Base-by-base conservation (phyloP, 148 eudicot species). In the Rhododendron williamsianum region DNA sequence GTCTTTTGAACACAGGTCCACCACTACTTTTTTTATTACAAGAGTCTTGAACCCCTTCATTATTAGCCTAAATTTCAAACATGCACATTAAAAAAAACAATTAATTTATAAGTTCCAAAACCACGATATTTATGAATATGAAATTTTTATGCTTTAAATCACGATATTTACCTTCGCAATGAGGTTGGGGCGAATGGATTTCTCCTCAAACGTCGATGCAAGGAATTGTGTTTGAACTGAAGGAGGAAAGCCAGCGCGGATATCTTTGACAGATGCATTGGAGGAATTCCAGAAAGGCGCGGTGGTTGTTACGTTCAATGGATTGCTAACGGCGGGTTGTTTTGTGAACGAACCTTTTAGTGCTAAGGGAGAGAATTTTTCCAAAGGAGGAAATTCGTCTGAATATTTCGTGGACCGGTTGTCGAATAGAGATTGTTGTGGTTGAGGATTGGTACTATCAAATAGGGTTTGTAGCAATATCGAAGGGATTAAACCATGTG, bases 1-100 rank as follows among this genome's bases (percentile, higher is more conserved):
- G 88, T 80, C 94, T 92, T 87, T 95, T 95, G n/a, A 87, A 85
- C 80, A 88, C 80, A 0, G 93, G 92, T 87, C 92, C 94, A 27
- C 82, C 78, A 9, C 78, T 46, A 79, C 81, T 63, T 77, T 81
- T 88, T 56, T 81, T 93, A 86, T 90, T 92, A 23, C 87, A 43
- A 8, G 86, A 73, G 48, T 90, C 90, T 23, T 87, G 87, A 83
- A 15, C 43, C 11, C 36, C 87, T 84, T 84, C 93, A 83, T 25
- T 87, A 45, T 88, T 89, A 21, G 58, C 41, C 93, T 89, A 71
- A 12, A 60, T 10, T 38, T n/a, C 45, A 51, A 41, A 54, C 16
- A 77, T 5, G 23, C 9, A 76, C 6, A 82, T 16, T 80, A 9
- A 41, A 36, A 9, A 23, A 38, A 30, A n/a, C n/a, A n/a, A 18